Percentiles rank a stretch among this genome's conserved stretches.
Evolutionary conservation across 1,284 basidiomycete species (phyloP).

Genomic region (Ceratobasidium sp.): DNA sequence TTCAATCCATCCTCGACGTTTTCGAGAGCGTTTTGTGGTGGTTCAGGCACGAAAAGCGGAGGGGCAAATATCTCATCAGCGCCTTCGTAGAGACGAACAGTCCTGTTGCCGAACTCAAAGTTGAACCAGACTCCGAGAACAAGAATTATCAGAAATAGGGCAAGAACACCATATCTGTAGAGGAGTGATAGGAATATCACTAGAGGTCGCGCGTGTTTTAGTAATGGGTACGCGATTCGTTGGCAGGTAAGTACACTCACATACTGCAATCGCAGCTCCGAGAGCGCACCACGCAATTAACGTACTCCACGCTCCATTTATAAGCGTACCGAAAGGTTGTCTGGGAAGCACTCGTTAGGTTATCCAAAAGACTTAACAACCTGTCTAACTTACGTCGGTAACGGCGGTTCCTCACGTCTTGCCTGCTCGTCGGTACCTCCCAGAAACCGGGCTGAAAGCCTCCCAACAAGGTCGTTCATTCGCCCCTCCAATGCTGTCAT

Average conservation of each 20-base stretch:
- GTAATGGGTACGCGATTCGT: background rate
- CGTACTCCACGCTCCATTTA: background rate
- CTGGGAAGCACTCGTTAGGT: background rate
- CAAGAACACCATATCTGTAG: background rate
- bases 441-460: constrained; percentile 8
- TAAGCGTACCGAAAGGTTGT: background rate
- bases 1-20: no score
- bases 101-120: background rate
- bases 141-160: background rate
- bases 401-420: no score
- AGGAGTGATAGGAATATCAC: background rate
- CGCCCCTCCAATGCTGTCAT: constrained; percentile 18
- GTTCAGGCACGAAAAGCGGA: no score
- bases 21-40: no score
- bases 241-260: background rate
- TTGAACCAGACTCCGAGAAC: constrained; percentile 3
- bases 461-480: constrained; percentile 7
- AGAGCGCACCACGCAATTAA: background rate
- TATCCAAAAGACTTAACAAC: background rate
- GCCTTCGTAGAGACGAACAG: background rate
- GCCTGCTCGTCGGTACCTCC: background rate
- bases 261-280: background rate
- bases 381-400: background rate
- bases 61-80: no score
- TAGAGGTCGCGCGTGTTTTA: background rate